These are phyloP conservation scores for Rhodosporidiobolus odoratus DNA, from an alignment of 768 basidiomycete genomes.

Conservation along the genomic window DNA sequence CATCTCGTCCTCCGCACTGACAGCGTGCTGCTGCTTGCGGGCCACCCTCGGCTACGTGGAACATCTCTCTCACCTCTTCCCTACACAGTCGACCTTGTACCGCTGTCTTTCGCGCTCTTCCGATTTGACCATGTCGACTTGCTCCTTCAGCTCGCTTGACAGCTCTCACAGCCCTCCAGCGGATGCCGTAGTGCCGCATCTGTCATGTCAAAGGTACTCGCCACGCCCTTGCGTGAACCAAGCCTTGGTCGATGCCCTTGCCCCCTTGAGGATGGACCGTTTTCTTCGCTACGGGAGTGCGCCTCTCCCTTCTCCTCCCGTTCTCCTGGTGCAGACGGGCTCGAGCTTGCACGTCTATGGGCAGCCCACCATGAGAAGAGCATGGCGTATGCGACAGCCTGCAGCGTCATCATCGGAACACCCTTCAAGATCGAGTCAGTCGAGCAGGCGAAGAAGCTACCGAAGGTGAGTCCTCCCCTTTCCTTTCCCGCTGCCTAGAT, in stretches of 20 bases:
- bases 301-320: background rate
- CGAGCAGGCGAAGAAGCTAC: conserved; percentile 11
- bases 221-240: conserved; percentile 27
- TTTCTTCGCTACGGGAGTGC: conserved; percentile 14
- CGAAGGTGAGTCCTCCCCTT: conserved; percentile 1
- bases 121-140: background rate
- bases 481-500: background rate
- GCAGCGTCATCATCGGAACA: conserved; percentile 14
- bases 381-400: conserved; percentile 11
- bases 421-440: conserved; percentile 18
- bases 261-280: background rate
- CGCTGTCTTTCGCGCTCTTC: background rate
- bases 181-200: background rate
- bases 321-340: too few species aligned
- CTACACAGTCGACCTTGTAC: too few species aligned
- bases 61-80: too few species aligned
- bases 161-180: background rate
- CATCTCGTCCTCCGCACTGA: too few species aligned
- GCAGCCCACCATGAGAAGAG: background rate
- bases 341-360: background rate
- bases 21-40: too few species aligned
- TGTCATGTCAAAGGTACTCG: background rate
- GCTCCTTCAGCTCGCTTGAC: background rate
- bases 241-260: background rate
- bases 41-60: too few species aligned